Base-by-base conservation (phyloP, 495 filamentous ascomycete species). In the Alectoria sarmentosa region DNA sequence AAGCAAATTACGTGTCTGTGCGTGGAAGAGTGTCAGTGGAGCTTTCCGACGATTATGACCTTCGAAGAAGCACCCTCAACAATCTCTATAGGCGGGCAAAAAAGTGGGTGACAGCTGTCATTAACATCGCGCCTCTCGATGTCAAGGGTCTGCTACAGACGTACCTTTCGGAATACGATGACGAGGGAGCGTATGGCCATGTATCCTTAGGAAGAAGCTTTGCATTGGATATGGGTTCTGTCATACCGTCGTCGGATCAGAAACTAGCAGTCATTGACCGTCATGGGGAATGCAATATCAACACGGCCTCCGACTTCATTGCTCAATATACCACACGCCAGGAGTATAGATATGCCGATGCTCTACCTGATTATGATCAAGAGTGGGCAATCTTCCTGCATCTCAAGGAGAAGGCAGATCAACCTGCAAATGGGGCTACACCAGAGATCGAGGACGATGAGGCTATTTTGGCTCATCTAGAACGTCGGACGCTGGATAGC, bases 271-370 rank as follows among this genome's bases (percentile, higher is more conserved):
- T 88, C 9, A 86, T 96, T 34, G 90, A 96, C 61, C 79, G 76
- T 37, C 82, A 90, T 64, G 83, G 86, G 15, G 82, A 84, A 38
- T 83, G 82, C 26, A 85, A 85, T 56, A 85, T 96, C 66, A 94
- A 98, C 69, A 88, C 92, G 19, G 92, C 91, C 17, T 97, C 93
- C 19, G 92, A 96, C 73, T 96, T 98, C 69, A 87, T 98, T 72
- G 90, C 92, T 39, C 91, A 97, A 71, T 97, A 98, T 71, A 97
- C 92, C n/a, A 94, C 90, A 30, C 89, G 94, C 13, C 95, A 98
- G 72, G 91, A 91, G 69, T 98, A 98, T 73, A 85, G 90, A 37
- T 89, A 90, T 66, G 83, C 88, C 19, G 90, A 96, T 70, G 76
- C 84, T 15, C 72, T 87, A 48, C 82, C 85, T 15, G 85, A 85